Conservation (phyloP, 371 early-diverging fungal species). For the Neoconidiobolus thromboides region DNA sequence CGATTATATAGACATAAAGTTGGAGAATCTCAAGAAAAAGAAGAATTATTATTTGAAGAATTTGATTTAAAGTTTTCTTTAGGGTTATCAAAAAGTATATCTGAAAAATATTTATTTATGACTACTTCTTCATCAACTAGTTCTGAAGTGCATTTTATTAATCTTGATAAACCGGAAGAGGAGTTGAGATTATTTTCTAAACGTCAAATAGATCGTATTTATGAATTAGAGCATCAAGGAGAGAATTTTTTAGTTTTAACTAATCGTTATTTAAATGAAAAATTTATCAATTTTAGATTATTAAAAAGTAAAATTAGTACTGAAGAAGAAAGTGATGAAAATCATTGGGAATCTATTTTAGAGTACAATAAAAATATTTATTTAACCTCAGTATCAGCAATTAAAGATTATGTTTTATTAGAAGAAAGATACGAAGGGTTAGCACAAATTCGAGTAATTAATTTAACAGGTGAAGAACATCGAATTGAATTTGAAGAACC, state of each 20-base stretch:
- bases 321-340: slow-evolving; percentile 22
- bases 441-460: slow-evolving; percentile 27
- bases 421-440: slow-evolving; percentile 37
- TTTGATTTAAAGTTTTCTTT: slow-evolving; percentile 35
- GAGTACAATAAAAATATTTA: not conserved
- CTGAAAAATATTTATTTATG: slow-evolving; percentile 24
- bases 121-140: slow-evolving; percentile 29
- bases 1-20: slow-evolving; percentile 23
- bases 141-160: slow-evolving; percentile 27
- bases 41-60: slow-evolving; percentile 29
- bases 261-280: slow-evolving; percentile 15
- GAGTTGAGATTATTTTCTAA: slow-evolving; percentile 19
- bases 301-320: slow-evolving; percentile 30
- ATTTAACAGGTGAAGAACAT: not conserved
- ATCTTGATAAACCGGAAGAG: slow-evolving; percentile 13
- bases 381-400: not conserved
- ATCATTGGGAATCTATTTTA: not conserved
- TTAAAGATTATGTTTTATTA: slow-evolving; percentile 18
- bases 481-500: slow-evolving; percentile 29
- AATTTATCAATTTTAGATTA: slow-evolving; percentile 28
- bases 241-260: slow-evolving; percentile 28
- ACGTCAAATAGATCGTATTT: slow-evolving; percentile 21
- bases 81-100: slow-evolving; percentile 22
- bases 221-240: slow-evolving; percentile 20
- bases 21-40: slow-evolving; percentile 16